Evolutionary conservation across 306 rosid genomes (phyloP).

Genomic region (Gastrolobium bilobum): DNA sequence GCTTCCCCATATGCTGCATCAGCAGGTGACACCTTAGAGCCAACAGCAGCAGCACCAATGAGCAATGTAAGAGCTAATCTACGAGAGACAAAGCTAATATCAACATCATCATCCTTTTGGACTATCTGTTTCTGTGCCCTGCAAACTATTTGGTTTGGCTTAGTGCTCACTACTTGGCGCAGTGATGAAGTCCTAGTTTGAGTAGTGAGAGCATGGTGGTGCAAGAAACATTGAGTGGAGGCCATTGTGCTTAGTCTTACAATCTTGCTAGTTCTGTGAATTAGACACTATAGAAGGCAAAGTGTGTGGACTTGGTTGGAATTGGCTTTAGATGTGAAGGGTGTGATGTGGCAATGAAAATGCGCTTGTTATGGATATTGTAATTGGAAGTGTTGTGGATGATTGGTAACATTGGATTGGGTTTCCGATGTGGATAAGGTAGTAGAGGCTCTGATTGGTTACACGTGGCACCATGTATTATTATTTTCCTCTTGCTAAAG

Average conservation of each 20-base stretch:
- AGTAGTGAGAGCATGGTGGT: conserved; percentile 80
- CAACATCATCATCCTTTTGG: conserved; percentile 54
- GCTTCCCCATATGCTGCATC: conserved; percentile 98
- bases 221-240: conserved; percentile 85
- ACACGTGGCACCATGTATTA: conserved; percentile 56
- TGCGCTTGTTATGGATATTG: conserved; percentile 47
- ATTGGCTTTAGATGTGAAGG: conserved; percentile 41
- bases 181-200: conserved; percentile 62
- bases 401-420: conserved; percentile 50
- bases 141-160: conserved; percentile 69
- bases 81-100: conserved; percentile 63
- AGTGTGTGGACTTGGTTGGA: conserved; percentile 13
- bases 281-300: not conserved
- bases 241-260: conserved; percentile 64
- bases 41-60: conserved; percentile 88
- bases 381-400: conserved; percentile 46
- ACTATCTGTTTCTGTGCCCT: conserved; percentile 80
- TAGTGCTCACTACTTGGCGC: conserved; percentile 63
- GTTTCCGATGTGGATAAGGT: conserved; percentile 62
- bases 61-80: conserved; percentile 88
- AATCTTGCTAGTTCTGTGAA: conserved; percentile 19
- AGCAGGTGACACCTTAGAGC: conserved; percentile 89
- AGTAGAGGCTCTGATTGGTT: conserved; percentile 62
- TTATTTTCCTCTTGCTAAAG: not conserved
- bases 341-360: conserved; percentile 44